Conservation (phyloP, 441 rosid genomes). For the California macrophylla region DNA sequence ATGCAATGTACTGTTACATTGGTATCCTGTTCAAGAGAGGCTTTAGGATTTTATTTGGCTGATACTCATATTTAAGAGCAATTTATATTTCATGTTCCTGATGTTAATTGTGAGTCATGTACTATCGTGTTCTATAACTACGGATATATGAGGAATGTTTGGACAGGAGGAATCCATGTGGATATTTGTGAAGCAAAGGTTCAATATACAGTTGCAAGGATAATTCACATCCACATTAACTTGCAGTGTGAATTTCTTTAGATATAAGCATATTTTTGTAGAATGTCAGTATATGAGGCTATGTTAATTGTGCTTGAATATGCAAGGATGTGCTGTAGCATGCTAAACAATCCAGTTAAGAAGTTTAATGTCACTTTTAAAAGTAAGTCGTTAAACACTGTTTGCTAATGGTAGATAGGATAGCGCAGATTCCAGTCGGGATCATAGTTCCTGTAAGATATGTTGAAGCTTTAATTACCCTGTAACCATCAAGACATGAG, state of each 20-base stretch:
- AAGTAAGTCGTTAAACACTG: not conserved
- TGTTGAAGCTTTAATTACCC: not conserved
- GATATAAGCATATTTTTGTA: not conserved
- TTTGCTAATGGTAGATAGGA: not conserved
- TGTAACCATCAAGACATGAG: not conserved
- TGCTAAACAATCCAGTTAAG: not conserved
- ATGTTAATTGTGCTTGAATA: not conserved
- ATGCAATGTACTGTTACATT: not conserved
- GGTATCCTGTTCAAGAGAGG: not conserved
- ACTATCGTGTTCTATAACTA: not conserved
- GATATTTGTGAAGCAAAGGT: not conserved
- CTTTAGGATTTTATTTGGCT: not conserved
- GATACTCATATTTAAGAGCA: not conserved
- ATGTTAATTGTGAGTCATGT: not conserved
- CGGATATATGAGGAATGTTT: conserved; percentile 4
- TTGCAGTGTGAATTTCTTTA: not conserved
- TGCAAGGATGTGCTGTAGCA: not conserved
- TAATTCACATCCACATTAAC: not conserved
- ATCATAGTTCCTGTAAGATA: not conserved
- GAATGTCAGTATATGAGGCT: not conserved
- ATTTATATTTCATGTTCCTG: conserved; percentile 1
- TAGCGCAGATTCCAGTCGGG: not conserved
- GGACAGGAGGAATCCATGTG: not conserved
- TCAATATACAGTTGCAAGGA: not conserved
- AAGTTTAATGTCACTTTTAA: not conserved